These are phyloP conservation scores for Xerophyta viscosa DNA, from an alignment of 106 monocot species.

Conservation along the genomic window DNA sequence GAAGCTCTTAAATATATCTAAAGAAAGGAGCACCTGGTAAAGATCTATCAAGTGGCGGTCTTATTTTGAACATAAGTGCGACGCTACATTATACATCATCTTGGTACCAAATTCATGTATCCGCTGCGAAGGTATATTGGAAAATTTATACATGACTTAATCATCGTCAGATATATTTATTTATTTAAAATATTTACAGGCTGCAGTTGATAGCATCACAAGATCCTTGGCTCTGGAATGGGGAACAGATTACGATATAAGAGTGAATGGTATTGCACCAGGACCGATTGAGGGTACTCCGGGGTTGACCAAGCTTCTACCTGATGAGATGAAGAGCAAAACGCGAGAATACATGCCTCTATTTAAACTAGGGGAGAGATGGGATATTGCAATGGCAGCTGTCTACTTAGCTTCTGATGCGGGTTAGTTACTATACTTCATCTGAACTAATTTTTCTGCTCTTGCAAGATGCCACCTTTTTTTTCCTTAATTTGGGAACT, in stretches of 20 bases:
- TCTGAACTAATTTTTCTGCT: not conserved
- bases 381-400: conserved; percentile 93
- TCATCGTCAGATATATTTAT: too few relatives aligned
- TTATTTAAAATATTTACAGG: too few relatives aligned
- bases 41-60: conserved; percentile 46
- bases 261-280: conserved; percentile 97
- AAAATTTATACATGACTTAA: too few relatives aligned
- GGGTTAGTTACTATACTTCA: conserved; percentile 31
- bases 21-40: conserved; percentile 53
- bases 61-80: conserved; percentile 91
- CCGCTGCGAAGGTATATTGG: conserved; percentile 80
- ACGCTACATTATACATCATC: conserved; percentile 86
- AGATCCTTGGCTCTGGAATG: conserved; percentile 90
- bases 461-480: not conserved
- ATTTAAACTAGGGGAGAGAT: conserved; percentile 58
- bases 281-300: conserved; percentile 86
- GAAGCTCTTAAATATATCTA: conserved; percentile 88
- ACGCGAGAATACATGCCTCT: conserved; percentile 27
- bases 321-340: conserved; percentile 48
- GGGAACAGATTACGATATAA: conserved; percentile 89
- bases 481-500: too few relatives aligned
- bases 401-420: conserved; percentile 88
- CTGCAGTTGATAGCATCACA: conserved; percentile 91
- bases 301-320: conserved; percentile 72
- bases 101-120: conserved; percentile 95